Base-by-base conservation (phyloP, 2,329 filamentous ascomycete species). In the Botryotinia calthae region DNA sequence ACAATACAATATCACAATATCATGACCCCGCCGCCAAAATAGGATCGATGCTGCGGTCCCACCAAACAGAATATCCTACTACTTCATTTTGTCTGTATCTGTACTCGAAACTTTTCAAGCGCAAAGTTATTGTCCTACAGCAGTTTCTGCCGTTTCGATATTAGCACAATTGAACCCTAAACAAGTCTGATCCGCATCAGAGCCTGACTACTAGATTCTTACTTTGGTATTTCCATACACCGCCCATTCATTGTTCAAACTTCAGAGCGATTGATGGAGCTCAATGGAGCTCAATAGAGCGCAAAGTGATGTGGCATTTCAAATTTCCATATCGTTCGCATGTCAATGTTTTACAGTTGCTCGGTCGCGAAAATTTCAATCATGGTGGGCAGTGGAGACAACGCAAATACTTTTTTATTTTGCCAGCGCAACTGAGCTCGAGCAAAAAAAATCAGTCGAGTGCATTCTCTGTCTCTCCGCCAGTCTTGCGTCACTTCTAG, bases 401-500 rank as follows among this genome's bases (percentile, higher is more conserved):
- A 56, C 40, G 58, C 58, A 65, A 63, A 25, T 7, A 25, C 40
- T 31, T 65, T 34, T 28, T 34, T 28, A 8, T 56, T 40, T 62
- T 62, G 59, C 59, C 34, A 62, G 37, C 59, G 59, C 59, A 42
- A 42, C 59, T 40, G 59, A n/a, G 59, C 59, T 62, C 59, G 25
- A 62, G 6, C 58, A 62, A 40, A 40, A 40, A 34, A 18, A 4
- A 9, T 40, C 37, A n/a, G 40, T 37, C 34, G 22, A 40, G 12
- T 62, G 22, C 51, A 56, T n/a, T 18, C n/a, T 54, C 6, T 56
- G 25, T 62, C 14, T 42, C 59, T 40, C 37, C 34, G 59, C 59
- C 59, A 42, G 37, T 62, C 59, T 62, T 62, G 22, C 59, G 22
- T 42, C 59, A 62, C 59, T n/a, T 40, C 12, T 7, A 9, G 4